These are phyloP conservation scores for Phaeotremella skinneri DNA, from an alignment of 768 basidiomycete species.

Conservation along the genomic window DNA sequence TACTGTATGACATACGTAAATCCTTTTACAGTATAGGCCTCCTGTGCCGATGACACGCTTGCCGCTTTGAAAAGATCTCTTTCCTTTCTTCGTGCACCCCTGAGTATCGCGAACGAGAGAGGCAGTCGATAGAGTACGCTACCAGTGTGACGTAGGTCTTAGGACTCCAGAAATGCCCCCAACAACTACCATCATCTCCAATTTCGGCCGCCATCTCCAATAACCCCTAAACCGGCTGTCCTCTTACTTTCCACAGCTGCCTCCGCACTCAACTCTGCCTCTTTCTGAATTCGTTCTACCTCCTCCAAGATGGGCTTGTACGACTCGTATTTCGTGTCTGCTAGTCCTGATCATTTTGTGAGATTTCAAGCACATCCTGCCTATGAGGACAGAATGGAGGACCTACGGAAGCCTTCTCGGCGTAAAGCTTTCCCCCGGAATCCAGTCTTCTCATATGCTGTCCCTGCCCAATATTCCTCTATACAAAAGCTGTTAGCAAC, in stretches of 20 bases:
- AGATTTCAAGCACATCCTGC: too few species aligned
- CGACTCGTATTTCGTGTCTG: slow-evolving; percentile 51
- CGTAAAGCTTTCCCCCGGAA: slow-evolving; percentile 75
- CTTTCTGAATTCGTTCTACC: slow-evolving; percentile 75
- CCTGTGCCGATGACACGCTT: too few species aligned
- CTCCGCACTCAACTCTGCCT: slow-evolving; percentile 55
- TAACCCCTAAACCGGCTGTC: background rate
- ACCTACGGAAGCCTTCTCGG: slow-evolving; percentile 65
- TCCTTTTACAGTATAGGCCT: too few species aligned
- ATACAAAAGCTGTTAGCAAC: slow-evolving; percentile 58
- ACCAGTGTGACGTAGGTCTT: too few species aligned
- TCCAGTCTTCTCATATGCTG: slow-evolving; percentile 62
- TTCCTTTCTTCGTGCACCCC: too few species aligned
- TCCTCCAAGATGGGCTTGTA: slow-evolving; percentile 81
- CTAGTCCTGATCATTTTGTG: slow-evolving; percentile 44
- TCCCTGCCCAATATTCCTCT: slow-evolving; percentile 77
- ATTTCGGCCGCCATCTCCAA: too few species aligned
- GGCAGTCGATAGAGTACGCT: too few species aligned
- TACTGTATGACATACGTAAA: too few species aligned
- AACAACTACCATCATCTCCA: too few species aligned
- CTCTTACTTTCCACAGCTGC: slow-evolving; percentile 1
- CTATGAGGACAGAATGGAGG: background rate
- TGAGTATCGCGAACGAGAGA: too few species aligned
- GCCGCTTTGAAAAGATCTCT: too few species aligned
- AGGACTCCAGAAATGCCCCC: too few species aligned